Percentiles rank a stretch among this genome's conserved stretches.
Conservation (phyloP, 1,284 basidiomycete genomes). For the Xerocomus alliaceus region DNA sequence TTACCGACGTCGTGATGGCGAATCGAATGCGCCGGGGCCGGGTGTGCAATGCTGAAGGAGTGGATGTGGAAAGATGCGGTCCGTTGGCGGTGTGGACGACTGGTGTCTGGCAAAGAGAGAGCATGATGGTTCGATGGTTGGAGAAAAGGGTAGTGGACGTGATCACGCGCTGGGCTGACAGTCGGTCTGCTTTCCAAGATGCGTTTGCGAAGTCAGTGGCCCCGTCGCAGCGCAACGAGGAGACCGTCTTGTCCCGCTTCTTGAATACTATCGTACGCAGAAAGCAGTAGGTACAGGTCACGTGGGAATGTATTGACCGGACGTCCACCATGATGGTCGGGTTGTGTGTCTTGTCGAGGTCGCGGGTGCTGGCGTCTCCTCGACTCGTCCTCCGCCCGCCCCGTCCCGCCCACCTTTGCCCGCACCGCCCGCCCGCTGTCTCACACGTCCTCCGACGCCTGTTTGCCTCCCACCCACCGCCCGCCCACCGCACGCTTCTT, state of each 20-base stretch:
- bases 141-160: conserved; percentile 57
- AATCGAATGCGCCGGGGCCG: conserved; percentile 62
- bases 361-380: not conserved
- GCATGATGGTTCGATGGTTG: conserved; percentile 61
- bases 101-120: conserved; percentile 70
- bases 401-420: conserved; percentile 1
- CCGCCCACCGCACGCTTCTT: conserved; percentile 44
- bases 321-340: not conserved
- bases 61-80: conserved; percentile 34
- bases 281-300: not conserved
- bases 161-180: not conserved
- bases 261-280: not conserved
- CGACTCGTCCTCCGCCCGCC: conserved; percentile 6
- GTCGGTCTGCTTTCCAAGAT: not conserved
- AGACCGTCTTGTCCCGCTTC: not conserved
- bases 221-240: not conserved
- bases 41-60: not conserved
- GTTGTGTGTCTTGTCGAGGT: not conserved
- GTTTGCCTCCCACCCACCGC: conserved; percentile 19
- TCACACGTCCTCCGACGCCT: conserved; percentile 4
- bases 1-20: conserved; percentile 90
- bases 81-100: conserved; percentile 74
- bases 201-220: not conserved
- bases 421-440: not conserved
- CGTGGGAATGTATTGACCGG: not conserved